Evolutionary conservation across 2,329 filamentous ascomycete genomes (phyloP).

Genomic region (Zymoseptoria brevis): DNA sequence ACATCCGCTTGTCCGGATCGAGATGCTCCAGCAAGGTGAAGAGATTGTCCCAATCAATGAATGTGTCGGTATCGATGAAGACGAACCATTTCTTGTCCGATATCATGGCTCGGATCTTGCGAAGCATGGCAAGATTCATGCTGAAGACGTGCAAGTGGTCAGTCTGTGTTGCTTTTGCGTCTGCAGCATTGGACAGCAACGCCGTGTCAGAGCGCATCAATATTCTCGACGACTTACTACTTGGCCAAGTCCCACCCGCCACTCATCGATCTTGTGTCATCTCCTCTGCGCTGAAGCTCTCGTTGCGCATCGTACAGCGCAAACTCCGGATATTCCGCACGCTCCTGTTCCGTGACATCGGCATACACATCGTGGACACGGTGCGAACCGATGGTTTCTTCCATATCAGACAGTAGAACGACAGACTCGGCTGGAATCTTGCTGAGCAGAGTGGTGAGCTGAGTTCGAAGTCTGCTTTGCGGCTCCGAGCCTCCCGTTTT

Average conservation of each 20-base stretch:
- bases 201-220: neutral
- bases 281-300: neutral
- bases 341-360: conserved; percentile 13
- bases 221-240: conserved; percentile 38
- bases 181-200: too few species aligned
- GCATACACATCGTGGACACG: conserved; percentile 21
- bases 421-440: conserved; percentile 20
- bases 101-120: conserved; percentile 38
- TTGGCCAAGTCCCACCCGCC: conserved; percentile 44
- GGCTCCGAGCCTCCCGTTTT: conserved; percentile 1
- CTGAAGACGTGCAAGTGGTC: neutral
- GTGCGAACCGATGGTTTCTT: conserved; percentile 35
- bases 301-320: neutral
- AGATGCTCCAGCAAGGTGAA: conserved; percentile 41
- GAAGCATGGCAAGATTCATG: conserved; percentile 38
- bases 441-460: conserved; percentile 46
- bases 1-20: conserved; percentile 34
- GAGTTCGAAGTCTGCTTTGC: neutral
- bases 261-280: neutral
- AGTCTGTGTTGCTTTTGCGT: neutral
- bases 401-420: conserved; percentile 44
- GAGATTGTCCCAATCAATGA: conserved; percentile 31
- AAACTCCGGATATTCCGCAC: neutral
- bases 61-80: conserved; percentile 46
- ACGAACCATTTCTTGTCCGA: conserved; percentile 43